Base-by-base conservation (phyloP, 495 filamentous ascomycete species). In the Rostrohypoxylon terebratum region DNA sequence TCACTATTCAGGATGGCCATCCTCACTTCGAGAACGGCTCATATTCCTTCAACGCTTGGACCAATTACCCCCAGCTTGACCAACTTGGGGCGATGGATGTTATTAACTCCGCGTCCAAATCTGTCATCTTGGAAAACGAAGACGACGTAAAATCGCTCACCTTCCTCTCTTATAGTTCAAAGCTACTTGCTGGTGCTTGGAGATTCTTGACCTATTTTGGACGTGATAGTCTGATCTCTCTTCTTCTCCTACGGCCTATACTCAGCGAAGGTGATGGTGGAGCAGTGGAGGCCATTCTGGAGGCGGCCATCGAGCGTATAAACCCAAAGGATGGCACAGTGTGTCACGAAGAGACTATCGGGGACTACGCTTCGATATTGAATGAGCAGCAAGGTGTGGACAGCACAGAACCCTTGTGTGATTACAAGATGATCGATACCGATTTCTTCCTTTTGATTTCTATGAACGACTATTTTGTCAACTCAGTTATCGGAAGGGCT, bases 161-260 rank as follows among this genome's bases (percentile, higher is more conserved):
- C 0, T 90, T 91, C 74, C 69, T 91, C 21, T 90, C 89, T 3
- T 91, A 89, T 74, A 87, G 81, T 0, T 81, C 84, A 16, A 91
- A 91, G 59, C 76, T 91, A 6, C 79, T 89, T 1, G 89, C 89
- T 9, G 89, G 89, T 14, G 86, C 87, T n/a, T 91, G 89, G 89
- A 79, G 88, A 11, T 91, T 90, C 64, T 73, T 91, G 59, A 91
- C 88, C 0, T 91, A 91, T 66, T 91, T 90, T 77, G 89, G 89
- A 2, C 84, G 89, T 4, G 89, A 91, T 68, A 87, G 84, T 45
- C 87, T 91, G 80, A 88, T 91, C 54, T 83, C 87, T 0, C 76
- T 84, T 23, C 81, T 91, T 10, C 79, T 90, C 2, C 72, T 91
- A 14, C 81, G 86, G 63, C 85, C 87, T 9, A 81, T 90, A 9